phyloP scores from a whole-genome alignment of 192 early-diverging fungal species.

The Coemansia sp. region DNA sequence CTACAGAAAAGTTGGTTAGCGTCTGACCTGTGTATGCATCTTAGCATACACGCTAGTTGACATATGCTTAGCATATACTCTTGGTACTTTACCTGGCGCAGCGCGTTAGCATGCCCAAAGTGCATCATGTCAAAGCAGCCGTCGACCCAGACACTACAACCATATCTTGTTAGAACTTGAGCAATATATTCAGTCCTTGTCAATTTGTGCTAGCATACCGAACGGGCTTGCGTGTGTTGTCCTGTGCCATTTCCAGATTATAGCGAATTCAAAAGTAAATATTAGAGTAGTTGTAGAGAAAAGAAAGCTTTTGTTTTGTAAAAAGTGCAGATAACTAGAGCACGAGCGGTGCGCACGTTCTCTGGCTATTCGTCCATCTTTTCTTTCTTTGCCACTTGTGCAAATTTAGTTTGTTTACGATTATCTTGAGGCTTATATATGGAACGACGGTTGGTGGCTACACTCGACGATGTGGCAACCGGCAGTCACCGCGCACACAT shows the following conservation, averaged over 20 bases:
- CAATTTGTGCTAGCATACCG: slow-evolving; percentile 28
- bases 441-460: slow-evolving; percentile 13
- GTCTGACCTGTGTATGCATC: neutral
- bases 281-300: neutral
- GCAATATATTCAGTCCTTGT: neutral
- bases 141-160: slow-evolving; percentile 75
- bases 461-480: slow-evolving; percentile 21
- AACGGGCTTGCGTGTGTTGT: slow-evolving; percentile 44
- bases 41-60: neutral
- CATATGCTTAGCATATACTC: neutral
- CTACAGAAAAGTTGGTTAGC: slow-evolving; percentile 36
- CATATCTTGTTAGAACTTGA: neutral
- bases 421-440: neutral
- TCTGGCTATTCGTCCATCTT: slow-evolving; percentile 2
- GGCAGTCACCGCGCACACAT: slow-evolving; percentile 31
- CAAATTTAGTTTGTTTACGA: neutral
- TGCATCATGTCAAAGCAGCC: slow-evolving; percentile 99
- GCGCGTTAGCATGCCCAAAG: slow-evolving; percentile 94
- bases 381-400: neutral
- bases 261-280: slow-evolving; percentile 1
- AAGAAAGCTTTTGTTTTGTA: neutral
- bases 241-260: slow-evolving; percentile 11
- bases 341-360: slow-evolving; percentile 5
- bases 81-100: slow-evolving; percentile 74
- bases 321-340: no score